These are phyloP conservation scores for Epichloe elymi DNA, from an alignment of 2,329 filamentous ascomycete species.

Conservation along the genomic window DNA sequence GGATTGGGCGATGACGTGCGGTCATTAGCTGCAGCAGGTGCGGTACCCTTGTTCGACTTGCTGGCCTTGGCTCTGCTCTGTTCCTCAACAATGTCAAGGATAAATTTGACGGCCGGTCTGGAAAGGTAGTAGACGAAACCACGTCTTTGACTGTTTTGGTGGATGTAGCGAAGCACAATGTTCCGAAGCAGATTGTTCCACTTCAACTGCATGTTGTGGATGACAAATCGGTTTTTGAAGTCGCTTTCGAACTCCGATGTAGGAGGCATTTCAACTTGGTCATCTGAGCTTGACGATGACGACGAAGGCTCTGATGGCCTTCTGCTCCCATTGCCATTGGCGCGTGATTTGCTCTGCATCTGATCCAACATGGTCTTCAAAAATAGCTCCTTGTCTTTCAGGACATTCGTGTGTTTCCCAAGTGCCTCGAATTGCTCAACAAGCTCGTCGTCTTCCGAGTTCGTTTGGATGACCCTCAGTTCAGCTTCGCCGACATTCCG, in stretches of 20 bases:
- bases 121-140: constrained; percentile 98
- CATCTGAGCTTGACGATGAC: constrained; percentile 11
- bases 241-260: constrained; percentile 79
- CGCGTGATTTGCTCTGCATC: constrained; percentile 26
- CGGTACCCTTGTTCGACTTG: constrained; percentile 14
- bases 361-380: constrained; percentile 44
- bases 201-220: constrained; percentile 94
- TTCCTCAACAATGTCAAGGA: constrained; percentile 92
- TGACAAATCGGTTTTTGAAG: constrained; percentile 95
- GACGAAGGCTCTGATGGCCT: constrained; percentile 24
- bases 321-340: constrained; percentile 14
- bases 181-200: constrained; percentile 97
- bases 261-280: constrained; percentile 50
- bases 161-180: constrained; percentile 91
- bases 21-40: constrained; percentile 15
- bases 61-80: constrained; percentile 57
- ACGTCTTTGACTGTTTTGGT: constrained; percentile 89
- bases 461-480: constrained; percentile 43
- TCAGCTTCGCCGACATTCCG: constrained; percentile 64
- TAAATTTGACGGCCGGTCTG: constrained; percentile 90
- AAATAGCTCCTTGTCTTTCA: constrained; percentile 45
- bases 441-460: constrained; percentile 34
- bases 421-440: constrained; percentile 49
- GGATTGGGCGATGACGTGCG: constrained; percentile 23
- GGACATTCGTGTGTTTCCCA: constrained; percentile 38